A percentile compares a stretch with the other conserved stretches of the same genome.
Conservation (phyloP, 768 basidiomycete genomes). For the Leccinum broughii region DNA sequence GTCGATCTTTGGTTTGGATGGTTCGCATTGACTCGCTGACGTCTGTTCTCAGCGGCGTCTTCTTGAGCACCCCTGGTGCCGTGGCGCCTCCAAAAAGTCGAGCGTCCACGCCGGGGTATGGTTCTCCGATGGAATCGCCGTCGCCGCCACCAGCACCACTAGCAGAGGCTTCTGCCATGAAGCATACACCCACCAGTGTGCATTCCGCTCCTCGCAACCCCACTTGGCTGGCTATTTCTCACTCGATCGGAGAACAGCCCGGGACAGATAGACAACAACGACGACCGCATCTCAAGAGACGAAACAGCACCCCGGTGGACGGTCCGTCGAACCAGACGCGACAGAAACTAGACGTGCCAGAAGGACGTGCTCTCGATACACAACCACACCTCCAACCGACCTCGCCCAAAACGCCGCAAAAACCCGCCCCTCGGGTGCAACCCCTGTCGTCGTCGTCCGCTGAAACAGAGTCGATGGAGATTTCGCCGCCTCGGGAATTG, state of each 20-base stretch:
- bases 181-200: slow-evolving; percentile 14
- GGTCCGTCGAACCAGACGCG: slow-evolving; percentile 9
- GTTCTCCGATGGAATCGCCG: not conserved
- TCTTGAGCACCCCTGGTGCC: slow-evolving; percentile 7
- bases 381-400: not conserved
- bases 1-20: slow-evolving; percentile 7
- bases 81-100: not conserved
- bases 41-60: slow-evolving; percentile 13
- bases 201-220: not conserved
- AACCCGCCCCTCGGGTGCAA: no score
- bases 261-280: slow-evolving; percentile 12
- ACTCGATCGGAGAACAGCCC: slow-evolving; percentile 12
- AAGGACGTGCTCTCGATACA: not conserved
- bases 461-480: not conserved
- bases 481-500: slow-evolving; percentile 6
- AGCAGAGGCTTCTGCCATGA: not conserved
- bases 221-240: not conserved
- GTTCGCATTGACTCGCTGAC: slow-evolving; percentile 10
- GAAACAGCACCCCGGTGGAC: not conserved
- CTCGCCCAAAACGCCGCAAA: no score
- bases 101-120: not conserved
- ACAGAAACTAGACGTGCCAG: slow-evolving; percentile 14
- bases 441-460: not conserved
- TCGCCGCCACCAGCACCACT: not conserved
- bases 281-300: slow-evolving; percentile 14